phyloP scores from a whole-genome alignment of 2,329 filamentous ascomycete genomes.

The Hymenoscyphus infarciens region DNA sequence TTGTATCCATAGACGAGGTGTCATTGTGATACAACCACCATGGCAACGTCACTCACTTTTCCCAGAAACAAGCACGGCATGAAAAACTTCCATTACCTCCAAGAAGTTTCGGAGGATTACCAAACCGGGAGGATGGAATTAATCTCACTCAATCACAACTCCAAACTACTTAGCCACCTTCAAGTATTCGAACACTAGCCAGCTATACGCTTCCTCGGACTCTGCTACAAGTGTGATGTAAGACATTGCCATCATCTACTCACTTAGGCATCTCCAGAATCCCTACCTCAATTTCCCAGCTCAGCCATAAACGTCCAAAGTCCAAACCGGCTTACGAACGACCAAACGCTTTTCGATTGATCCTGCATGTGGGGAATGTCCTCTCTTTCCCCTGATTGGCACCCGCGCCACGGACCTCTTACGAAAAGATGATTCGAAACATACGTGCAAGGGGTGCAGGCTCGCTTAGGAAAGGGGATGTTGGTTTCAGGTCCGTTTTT shows the following conservation, averaged over 20 bases:
- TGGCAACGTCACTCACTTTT: background rate
- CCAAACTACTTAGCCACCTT: background rate
- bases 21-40: background rate
- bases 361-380: background rate
- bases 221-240: background rate
- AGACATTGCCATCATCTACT: background rate
- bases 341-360: background rate
- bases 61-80: background rate
- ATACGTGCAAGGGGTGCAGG: background rate
- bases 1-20: background rate
- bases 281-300: background rate
- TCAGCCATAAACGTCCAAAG: background rate
- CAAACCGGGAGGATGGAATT: background rate
- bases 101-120: background rate
- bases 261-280: background rate
- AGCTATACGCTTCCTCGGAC: background rate
- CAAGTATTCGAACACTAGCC: background rate
- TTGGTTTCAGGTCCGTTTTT: background rate
- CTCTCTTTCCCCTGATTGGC: background rate
- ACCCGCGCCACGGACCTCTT: background rate
- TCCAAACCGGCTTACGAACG: no score
- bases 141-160: background rate
- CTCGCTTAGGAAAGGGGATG: slow-evolving; percentile 2
- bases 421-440: background rate
- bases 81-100: background rate